Percentiles rank a stretch among this genome's conserved stretches.
These are phyloP conservation scores for Ophiosphaerella herpotricha DNA, from an alignment of 2,329 filamentous ascomycete species.

Conservation along the genomic window DNA sequence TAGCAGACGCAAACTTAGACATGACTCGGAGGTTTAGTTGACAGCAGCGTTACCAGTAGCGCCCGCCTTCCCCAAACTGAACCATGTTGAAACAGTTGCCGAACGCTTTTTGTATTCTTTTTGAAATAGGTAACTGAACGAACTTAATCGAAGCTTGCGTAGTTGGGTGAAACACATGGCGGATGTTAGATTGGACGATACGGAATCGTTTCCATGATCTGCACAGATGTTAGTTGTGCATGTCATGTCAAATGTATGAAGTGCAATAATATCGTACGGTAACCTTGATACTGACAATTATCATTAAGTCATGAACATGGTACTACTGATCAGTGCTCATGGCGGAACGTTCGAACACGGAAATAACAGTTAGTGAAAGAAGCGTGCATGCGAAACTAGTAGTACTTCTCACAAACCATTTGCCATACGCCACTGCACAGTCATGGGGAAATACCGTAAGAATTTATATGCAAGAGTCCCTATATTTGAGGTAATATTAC, in stretches of 20 bases:
- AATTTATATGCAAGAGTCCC: background rate
- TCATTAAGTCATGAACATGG: no score
- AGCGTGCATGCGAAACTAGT: no score
- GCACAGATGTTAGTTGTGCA: background rate
- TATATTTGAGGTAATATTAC: constrained; percentile 1
- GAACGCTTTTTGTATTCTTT: background rate
- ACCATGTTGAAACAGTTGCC: constrained; percentile 1
- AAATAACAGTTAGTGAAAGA: no score
- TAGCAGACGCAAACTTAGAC: background rate
- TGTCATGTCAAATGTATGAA: background rate
- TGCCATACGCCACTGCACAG: background rate
- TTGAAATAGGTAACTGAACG: background rate
- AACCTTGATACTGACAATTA: no score
- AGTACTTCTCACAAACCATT: background rate
- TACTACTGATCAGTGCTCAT: no score
- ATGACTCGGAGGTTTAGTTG: background rate
- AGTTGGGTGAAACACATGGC: background rate
- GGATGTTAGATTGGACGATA: no score
- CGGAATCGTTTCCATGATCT: background rate
- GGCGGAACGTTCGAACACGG: no score
- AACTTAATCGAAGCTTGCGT: background rate
- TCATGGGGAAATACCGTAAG: background rate
- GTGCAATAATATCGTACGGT: background rate
- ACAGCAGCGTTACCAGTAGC: constrained; percentile 1
- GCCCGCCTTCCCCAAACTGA: background rate